Evolutionary conservation across 2,329 filamentous ascomycete genomes (phyloP).

Genomic region (Epichloe gansuensis): DNA sequence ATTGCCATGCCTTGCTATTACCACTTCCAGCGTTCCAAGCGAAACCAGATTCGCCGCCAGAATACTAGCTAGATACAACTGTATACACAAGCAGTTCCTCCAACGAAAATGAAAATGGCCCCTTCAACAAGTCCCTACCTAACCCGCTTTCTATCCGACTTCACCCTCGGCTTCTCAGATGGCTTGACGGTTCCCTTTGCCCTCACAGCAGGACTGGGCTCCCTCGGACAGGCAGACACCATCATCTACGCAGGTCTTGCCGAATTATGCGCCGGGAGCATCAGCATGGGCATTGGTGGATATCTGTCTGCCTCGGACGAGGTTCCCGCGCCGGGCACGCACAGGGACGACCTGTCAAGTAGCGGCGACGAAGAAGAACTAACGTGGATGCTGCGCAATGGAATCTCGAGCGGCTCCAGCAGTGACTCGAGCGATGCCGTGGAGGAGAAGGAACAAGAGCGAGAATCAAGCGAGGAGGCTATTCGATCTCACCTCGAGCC

Average conservation of each 20-base stretch:
- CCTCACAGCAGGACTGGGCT: constrained; percentile 55
- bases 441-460: constrained; percentile 8
- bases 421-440: constrained; percentile 4
- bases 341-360: not conserved
- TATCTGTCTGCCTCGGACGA: constrained; percentile 47
- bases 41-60: too few species aligned
- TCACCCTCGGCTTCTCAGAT: constrained; percentile 63
- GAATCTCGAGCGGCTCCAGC: not conserved
- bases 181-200: constrained; percentile 67
- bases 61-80: too few species aligned
- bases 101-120: not conserved
- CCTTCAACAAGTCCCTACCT: constrained; percentile 15
- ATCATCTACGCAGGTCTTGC: constrained; percentile 58
- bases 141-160: constrained; percentile 43
- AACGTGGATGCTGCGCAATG: constrained; percentile 15
- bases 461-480: constrained; percentile 10
- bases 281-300: constrained; percentile 63
- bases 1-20: too few species aligned
- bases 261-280: constrained; percentile 58
- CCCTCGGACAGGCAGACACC: constrained; percentile 45
- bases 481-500: constrained; percentile 22
- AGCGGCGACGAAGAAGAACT: constrained; percentile 12
- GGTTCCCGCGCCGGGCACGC: constrained; percentile 5
- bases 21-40: too few species aligned
- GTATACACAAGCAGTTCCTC: too few species aligned